phyloP scores from a whole-genome alignment of 78 protist genomes.

The Acrasis kona region DNA sequence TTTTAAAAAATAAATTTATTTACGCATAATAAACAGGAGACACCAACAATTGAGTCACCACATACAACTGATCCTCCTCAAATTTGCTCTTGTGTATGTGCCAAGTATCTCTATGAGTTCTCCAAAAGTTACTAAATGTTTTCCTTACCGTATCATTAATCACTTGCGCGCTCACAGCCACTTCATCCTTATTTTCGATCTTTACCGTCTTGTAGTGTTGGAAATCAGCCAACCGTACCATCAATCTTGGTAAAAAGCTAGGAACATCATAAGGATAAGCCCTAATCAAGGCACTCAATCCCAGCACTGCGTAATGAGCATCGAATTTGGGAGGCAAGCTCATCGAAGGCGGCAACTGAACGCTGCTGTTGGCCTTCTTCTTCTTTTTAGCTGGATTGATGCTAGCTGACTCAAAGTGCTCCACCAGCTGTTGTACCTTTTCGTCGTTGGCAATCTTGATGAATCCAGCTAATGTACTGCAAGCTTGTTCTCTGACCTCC shows the following conservation, averaged over 20 bases:
- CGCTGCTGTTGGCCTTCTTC: too few species aligned
- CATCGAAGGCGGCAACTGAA: too few species aligned
- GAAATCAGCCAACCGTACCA: not conserved
- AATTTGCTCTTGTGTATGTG: not conserved
- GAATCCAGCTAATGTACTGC: not conserved
- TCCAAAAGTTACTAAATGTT: not conserved
- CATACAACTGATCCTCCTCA: not conserved
- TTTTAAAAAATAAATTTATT: not conserved
- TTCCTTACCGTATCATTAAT: not conserved
- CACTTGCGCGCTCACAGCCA: too few species aligned
- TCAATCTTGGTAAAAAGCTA: not conserved
- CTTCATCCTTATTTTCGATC: too few species aligned
- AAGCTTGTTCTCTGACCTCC: not conserved
- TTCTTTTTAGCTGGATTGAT: not conserved
- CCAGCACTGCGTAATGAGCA: not conserved
- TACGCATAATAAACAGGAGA: not conserved
- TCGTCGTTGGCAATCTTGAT: not conserved
- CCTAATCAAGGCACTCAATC: not conserved
- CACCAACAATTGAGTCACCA: not conserved
- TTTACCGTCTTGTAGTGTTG: not conserved
- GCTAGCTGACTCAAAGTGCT: not conserved
- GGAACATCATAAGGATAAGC: not conserved
- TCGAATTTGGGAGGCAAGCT: too few species aligned
- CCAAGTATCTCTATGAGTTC: not conserved
- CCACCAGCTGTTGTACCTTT: not conserved